These are phyloP conservation scores for Paramyrothecium roridum DNA, from an alignment of 2,329 filamentous ascomycete species.

Conservation along the genomic window DNA sequence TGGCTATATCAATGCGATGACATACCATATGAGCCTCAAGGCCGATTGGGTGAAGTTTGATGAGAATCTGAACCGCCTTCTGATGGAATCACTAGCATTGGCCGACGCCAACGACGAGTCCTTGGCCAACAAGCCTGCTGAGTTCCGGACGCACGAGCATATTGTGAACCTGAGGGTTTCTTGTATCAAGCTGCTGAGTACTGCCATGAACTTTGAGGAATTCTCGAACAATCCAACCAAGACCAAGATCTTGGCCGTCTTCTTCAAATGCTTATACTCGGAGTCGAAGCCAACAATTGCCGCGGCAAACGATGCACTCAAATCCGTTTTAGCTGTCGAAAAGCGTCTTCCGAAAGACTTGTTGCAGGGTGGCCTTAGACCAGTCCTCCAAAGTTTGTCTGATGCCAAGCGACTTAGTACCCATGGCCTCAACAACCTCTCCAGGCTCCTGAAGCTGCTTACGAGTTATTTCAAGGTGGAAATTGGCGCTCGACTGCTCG, in stretches of 20 bases:
- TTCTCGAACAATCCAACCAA: slow-evolving; percentile 72
- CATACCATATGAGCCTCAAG: slow-evolving; percentile 87
- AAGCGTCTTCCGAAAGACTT: slow-evolving; percentile 94
- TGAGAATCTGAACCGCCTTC: slow-evolving; percentile 81
- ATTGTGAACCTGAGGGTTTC: slow-evolving; percentile 90
- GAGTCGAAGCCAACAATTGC: slow-evolving; percentile 90
- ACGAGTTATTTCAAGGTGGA: slow-evolving; percentile 99
- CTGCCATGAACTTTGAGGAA: slow-evolving; percentile 89
- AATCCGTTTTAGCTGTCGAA: slow-evolving; percentile 81
- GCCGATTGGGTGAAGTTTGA: slow-evolving; percentile 89
- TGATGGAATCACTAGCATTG: slow-evolving; percentile 90
- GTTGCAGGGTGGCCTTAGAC: slow-evolving; percentile 87
- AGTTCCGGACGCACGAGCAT: slow-evolving; percentile 92
- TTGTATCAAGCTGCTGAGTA: slow-evolving; percentile 88
- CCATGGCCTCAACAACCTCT: slow-evolving; percentile 86
- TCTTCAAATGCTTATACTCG: slow-evolving; percentile 96
- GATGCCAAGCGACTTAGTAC: slow-evolving; percentile 88
- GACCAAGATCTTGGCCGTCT: slow-evolving; percentile 81
- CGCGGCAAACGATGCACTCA: slow-evolving; percentile 86
- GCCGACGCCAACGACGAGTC: slow-evolving; percentile 94
- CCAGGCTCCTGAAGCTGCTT: slow-evolving; percentile 81
- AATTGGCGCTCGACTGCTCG: slow-evolving; percentile 87
- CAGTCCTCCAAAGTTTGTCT: slow-evolving; percentile 94
- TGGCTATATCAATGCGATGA: slow-evolving; percentile 96
- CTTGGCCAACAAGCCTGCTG: slow-evolving; percentile 84